Evolutionary conservation across 2,329 filamentous ascomycete species (phyloP).

Genomic region (Mycosphaerella sp.): DNA sequence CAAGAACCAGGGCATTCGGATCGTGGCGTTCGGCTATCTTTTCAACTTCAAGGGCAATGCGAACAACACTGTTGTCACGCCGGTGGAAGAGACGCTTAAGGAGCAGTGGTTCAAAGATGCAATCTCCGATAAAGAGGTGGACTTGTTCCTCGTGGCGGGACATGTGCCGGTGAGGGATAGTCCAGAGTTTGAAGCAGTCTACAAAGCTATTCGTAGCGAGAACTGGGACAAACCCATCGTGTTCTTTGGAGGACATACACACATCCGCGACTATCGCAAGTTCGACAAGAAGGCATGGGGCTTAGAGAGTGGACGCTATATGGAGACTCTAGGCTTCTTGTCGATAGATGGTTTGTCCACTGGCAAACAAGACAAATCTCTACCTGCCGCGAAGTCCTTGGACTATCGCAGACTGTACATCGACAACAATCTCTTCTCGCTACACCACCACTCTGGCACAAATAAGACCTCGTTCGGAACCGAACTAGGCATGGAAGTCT

Average conservation of each 20-base stretch:
- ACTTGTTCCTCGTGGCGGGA: constrained; percentile 79
- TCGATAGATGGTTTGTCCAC: constrained; percentile 64
- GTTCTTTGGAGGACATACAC: constrained; percentile 85
- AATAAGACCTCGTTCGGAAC: constrained; percentile 71
- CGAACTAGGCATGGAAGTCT: constrained; percentile 65
- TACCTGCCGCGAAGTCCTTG: constrained; percentile 37
- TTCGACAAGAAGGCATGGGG: constrained; percentile 75
- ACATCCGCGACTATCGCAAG: constrained; percentile 75
- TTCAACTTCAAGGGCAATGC: constrained; percentile 90
- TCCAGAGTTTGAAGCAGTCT: constrained; percentile 70
- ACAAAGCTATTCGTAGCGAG: constrained; percentile 66
- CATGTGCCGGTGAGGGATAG: constrained; percentile 74
- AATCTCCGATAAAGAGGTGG: constrained; percentile 69
- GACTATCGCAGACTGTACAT: constrained; percentile 78
- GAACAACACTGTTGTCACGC: constrained; percentile 81
- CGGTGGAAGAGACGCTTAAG: constrained; percentile 71
- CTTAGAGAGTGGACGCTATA: constrained; percentile 81
- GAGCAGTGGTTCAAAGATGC: constrained; percentile 85
- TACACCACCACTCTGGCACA: constrained; percentile 72
- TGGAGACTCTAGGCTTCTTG: constrained; percentile 93
- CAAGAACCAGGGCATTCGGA: constrained; percentile 74
- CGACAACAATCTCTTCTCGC: constrained; percentile 83
- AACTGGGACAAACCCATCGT: constrained; percentile 80
- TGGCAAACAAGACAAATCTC: constrained; percentile 30
- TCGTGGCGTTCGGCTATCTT: constrained; percentile 87